phyloP scores from a whole-genome alignment of 257 asterid genomes.

The Solanum virginianum region DNA sequence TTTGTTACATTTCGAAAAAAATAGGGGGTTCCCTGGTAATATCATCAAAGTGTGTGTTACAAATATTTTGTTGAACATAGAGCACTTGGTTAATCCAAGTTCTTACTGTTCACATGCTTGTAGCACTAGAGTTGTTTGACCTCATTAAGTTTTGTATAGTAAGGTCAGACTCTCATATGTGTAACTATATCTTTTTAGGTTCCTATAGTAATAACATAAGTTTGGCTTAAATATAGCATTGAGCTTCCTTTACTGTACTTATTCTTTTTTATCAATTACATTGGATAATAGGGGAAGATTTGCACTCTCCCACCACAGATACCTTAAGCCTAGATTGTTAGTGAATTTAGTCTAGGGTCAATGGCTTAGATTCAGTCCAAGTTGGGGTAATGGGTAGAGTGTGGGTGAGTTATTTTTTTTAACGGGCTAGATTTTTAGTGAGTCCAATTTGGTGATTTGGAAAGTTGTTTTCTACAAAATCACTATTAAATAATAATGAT shows the following conservation, averaged over 20 bases:
- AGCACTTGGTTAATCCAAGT: too few species aligned
- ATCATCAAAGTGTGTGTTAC: too few species aligned
- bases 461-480: too few species aligned
- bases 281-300: not conserved
- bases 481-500: not conserved
- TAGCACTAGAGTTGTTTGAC: too few species aligned
- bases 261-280: too few species aligned
- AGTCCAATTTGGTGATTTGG: not conserved
- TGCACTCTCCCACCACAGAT: not conserved
- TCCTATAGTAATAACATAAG: too few species aligned
- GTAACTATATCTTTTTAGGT: too few species aligned
- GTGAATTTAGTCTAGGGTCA: not conserved
- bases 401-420: not conserved
- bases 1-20: not conserved
- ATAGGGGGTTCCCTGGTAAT: not conserved
- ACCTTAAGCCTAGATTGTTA: not conserved
- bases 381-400: not conserved
- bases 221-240: not conserved
- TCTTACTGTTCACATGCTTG: too few species aligned
- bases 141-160: too few species aligned
- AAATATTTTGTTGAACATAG: too few species aligned
- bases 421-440: not conserved
- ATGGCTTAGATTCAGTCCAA: not conserved
- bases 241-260: not conserved
- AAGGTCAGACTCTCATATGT: too few species aligned